These are phyloP conservation scores for Pseudozyma hubeiensis DNA, from an alignment of 1,284 basidiomycete species.

Conservation along the genomic window DNA sequence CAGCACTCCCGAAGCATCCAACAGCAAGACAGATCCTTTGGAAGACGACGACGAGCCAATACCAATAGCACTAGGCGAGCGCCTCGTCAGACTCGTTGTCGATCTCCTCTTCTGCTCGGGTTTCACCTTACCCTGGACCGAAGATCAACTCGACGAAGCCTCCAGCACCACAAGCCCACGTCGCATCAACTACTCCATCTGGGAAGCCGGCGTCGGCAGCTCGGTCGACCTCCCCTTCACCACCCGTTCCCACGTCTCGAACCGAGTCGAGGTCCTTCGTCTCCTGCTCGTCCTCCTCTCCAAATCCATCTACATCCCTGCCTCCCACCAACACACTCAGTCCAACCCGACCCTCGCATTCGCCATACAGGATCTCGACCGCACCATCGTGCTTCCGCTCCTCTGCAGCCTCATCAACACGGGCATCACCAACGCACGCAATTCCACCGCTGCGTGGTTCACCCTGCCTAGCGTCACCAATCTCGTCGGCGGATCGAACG, in stretches of 20 bases:
- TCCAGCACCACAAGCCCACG: neutral
- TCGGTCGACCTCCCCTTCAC: slow-evolving; percentile 56
- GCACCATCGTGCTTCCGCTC: slow-evolving; percentile 56
- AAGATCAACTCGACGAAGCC: slow-evolving; percentile 53
- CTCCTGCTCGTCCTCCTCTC: slow-evolving; percentile 62
- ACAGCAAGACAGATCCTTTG: neutral
- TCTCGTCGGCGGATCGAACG: slow-evolving; percentile 34
- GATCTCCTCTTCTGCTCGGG: slow-evolving; percentile 66
- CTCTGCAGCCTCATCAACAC: slow-evolving; percentile 66
- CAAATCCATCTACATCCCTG: slow-evolving; percentile 63
- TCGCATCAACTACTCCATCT: slow-evolving; percentile 56
- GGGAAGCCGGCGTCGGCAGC: slow-evolving; percentile 65
- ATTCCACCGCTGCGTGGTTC: slow-evolving; percentile 40
- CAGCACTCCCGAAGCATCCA: neutral
- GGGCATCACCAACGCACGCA: slow-evolving; percentile 47
- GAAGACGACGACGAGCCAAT: slow-evolving; percentile 14
- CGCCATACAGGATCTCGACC: slow-evolving; percentile 49
- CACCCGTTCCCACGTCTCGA: slow-evolving; percentile 46
- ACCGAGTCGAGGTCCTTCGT: slow-evolving; percentile 60
- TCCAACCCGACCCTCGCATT: slow-evolving; percentile 48
- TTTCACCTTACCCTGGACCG: slow-evolving; percentile 66
- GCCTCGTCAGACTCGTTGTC: slow-evolving; percentile 45
- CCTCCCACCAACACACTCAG: slow-evolving; percentile 23
- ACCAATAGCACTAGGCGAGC: slow-evolving; percentile 45
- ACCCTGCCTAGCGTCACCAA: slow-evolving; percentile 32